Evolutionary conservation across 179 eudicot species (phyloP).

Genomic region (Amaranthus tricolor): DNA sequence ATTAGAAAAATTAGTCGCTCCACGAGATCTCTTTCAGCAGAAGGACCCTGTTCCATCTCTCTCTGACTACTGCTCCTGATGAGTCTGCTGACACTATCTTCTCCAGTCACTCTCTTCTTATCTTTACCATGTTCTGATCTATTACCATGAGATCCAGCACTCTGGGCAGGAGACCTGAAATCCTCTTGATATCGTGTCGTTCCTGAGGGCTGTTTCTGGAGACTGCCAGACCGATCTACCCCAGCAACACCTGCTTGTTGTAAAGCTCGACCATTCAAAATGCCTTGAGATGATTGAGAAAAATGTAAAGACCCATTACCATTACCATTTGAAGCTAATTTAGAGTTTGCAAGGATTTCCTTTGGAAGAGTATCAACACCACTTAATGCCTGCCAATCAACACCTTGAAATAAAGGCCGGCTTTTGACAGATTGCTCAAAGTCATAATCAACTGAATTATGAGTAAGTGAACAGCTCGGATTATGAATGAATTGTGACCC

Average conservation of each 20-base stretch:
- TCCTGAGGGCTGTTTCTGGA: constrained; percentile 55
- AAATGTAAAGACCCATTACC: constrained; percentile 49
- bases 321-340: constrained; percentile 38
- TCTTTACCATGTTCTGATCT: constrained; percentile 56
- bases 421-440: constrained; percentile 85
- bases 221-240: constrained; percentile 55
- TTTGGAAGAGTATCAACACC: constrained; percentile 50
- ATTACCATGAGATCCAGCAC: constrained; percentile 63
- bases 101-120: constrained; percentile 42
- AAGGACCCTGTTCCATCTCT: constrained; percentile 41
- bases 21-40: constrained; percentile 53
- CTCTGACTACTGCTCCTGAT: constrained; percentile 41
- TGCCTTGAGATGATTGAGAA: constrained; percentile 49
- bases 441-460: constrained; percentile 58
- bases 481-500: constrained; percentile 83
- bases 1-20: constrained; percentile 64
- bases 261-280: constrained; percentile 44
- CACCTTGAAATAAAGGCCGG: constrained; percentile 80
- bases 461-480: constrained; percentile 82
- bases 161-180: constrained; percentile 52
- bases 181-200: constrained; percentile 42
- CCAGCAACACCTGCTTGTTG: constrained; percentile 42
- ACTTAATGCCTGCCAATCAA: constrained; percentile 76
- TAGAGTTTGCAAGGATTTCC: constrained; percentile 44
- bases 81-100: constrained; percentile 51